phyloP scores from a whole-genome alignment of 2,329 filamentous ascomycete genomes.

The Ceratocystis diversiconidia region DNA sequence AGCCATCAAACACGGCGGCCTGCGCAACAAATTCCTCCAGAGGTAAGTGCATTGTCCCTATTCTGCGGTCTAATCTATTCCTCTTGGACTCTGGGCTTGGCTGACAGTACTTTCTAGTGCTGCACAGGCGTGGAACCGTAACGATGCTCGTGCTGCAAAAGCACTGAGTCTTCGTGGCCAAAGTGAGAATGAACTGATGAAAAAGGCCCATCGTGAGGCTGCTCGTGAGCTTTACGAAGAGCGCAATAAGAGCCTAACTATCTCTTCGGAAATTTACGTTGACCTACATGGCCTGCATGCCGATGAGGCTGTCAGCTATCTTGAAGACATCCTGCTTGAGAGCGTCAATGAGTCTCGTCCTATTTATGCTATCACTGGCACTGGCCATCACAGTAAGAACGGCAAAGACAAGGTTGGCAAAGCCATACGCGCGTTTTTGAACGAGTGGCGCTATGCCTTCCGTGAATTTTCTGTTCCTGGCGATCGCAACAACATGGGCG shows the following conservation, averaged over 20 bases:
- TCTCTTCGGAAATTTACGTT: constrained; percentile 67
- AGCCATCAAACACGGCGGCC: constrained; percentile 90
- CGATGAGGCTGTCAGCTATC: constrained; percentile 88
- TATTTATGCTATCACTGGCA: constrained; percentile 91
- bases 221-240: constrained; percentile 86
- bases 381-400: constrained; percentile 94
- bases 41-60: constrained; percentile 44
- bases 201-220: constrained; percentile 88
- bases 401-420: constrained; percentile 98
- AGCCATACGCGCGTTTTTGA: constrained; percentile 76
- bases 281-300: constrained; percentile 97
- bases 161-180: constrained; percentile 86
- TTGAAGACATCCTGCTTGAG: constrained; percentile 75
- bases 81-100: no score
- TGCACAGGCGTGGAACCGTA: constrained; percentile 96
- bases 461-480: constrained; percentile 92
- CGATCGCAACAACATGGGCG: constrained; percentile 71
- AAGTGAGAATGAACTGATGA: constrained; percentile 93
- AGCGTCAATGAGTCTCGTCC: constrained; percentile 60
- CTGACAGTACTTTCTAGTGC: constrained; percentile 42
- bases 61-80: not conserved
- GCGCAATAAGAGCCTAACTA: constrained; percentile 57
- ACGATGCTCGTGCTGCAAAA: constrained; percentile 90
- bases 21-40: constrained; percentile 93
- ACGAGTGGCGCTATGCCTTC: constrained; percentile 91